A percentile compares a stretch with the other conserved stretches of the same genome.
Evolutionary conservation across 2,329 filamentous ascomycete genomes (phyloP).

Genomic region (Gyromitra esculenta): DNA sequence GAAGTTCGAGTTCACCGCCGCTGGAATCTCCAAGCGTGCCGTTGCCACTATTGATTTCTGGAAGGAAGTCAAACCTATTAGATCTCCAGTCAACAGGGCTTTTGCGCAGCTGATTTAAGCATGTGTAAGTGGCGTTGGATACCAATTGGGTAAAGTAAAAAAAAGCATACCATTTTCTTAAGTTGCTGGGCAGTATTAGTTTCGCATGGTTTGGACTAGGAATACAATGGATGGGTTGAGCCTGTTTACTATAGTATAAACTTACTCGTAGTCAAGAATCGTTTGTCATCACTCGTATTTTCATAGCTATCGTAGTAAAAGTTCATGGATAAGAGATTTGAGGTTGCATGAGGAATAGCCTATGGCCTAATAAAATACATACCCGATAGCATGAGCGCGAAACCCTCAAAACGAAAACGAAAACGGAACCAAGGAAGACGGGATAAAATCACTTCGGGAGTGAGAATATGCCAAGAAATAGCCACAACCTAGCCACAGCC

Average conservation of each 20-base stretch:
- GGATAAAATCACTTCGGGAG: neutral
- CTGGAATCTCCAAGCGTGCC: slow-evolving; percentile 95
- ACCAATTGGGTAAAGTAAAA: slow-evolving; percentile 9
- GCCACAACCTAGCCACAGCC: slow-evolving; percentile 6
- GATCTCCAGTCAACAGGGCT: slow-evolving; percentile 94
- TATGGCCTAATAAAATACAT: neutral
- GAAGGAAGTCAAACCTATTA: slow-evolving; percentile 89
- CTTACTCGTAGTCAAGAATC: neutral
- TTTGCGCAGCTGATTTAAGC: slow-evolving; percentile 95
- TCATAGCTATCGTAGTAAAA: neutral
- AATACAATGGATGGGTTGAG: slow-evolving; percentile 11
- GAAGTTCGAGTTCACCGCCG: slow-evolving; percentile 99
- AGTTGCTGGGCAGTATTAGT: slow-evolving; percentile 7
- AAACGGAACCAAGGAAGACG: neutral
- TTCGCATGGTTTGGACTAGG: slow-evolving; percentile 16
- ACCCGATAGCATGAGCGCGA: neutral
- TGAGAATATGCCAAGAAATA: slow-evolving; percentile 1
- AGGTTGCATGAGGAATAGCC: neutral
- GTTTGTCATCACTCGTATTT: neutral
- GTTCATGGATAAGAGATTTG: neutral
- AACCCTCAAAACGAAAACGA: neutral
- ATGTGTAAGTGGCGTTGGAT: neutral
- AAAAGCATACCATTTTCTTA: slow-evolving; percentile 9
- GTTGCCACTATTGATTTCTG: slow-evolving; percentile 94
- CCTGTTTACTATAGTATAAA: slow-evolving; percentile 3